These are phyloP conservation scores for Lasiodiplodia theobromae DNA, from an alignment of 2,329 filamentous ascomycete species.

Conservation along the genomic window DNA sequence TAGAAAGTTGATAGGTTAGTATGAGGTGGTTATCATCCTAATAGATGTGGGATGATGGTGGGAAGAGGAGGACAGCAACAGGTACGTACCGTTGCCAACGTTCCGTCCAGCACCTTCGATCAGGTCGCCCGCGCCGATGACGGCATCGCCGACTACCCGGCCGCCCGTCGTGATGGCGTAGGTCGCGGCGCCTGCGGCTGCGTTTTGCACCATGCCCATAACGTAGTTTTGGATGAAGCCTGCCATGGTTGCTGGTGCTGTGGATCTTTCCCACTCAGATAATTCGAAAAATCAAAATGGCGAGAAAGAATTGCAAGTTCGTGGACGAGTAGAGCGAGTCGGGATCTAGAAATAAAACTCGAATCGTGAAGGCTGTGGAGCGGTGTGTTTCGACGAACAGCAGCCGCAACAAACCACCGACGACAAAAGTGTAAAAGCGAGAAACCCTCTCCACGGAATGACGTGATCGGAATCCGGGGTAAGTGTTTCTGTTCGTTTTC, in stretches of 20 bases:
- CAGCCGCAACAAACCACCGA: too few relatives aligned
- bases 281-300: background rate
- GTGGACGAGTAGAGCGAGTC: background rate
- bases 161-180: constrained; percentile 31
- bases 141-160: constrained; percentile 26
- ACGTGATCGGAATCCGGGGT: too few relatives aligned
- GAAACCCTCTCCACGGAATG: too few relatives aligned
- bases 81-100: constrained; percentile 23
- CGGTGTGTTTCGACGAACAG: too few relatives aligned
- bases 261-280: background rate
- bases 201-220: constrained; percentile 27
- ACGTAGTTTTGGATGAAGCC: constrained; percentile 25
- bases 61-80: background rate
- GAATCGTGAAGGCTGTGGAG: too few relatives aligned
- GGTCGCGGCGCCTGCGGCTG: constrained; percentile 22
- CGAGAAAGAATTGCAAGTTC: background rate
- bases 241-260: constrained; percentile 10
- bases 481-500: too few relatives aligned
- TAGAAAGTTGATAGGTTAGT: background rate
- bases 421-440: too few relatives aligned
- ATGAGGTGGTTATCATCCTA: background rate
- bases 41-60: background rate
- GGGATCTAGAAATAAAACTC: background rate
- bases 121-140: constrained; percentile 29
- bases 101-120: constrained; percentile 25